These are phyloP conservation scores for Hygrophorus pudorinus DNA, from an alignment of 768 basidiomycete species.

Conservation along the genomic window DNA sequence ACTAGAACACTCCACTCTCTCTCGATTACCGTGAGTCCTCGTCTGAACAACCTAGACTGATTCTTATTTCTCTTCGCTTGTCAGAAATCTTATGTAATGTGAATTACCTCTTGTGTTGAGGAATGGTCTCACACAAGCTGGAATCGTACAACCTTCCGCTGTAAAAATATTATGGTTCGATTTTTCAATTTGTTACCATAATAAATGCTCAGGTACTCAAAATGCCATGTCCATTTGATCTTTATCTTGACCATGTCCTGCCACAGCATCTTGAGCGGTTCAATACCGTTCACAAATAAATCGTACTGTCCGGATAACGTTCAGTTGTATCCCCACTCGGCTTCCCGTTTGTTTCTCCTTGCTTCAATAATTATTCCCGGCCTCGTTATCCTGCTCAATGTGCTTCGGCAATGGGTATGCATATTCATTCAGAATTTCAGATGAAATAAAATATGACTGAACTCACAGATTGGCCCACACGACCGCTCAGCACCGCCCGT, in stretches of 20 bases:
- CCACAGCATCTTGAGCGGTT: constrained; percentile 20
- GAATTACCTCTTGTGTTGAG: too few relatives aligned
- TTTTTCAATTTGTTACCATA: too few relatives aligned
- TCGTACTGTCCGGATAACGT: constrained; percentile 37
- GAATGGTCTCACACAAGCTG: too few relatives aligned
- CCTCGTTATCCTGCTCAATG: constrained; percentile 60
- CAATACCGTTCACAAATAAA: constrained; percentile 25
- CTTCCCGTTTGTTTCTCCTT: constrained; percentile 30
- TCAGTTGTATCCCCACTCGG: constrained; percentile 25
- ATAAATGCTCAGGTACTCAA: too few relatives aligned
- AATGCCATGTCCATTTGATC: too few relatives aligned
- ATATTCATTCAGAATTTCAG: constrained; percentile 5
- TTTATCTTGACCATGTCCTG: not conserved
- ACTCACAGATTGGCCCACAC: constrained; percentile 49
- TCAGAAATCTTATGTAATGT: too few relatives aligned
- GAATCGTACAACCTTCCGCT: too few relatives aligned
- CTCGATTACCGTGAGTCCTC: too few relatives aligned
- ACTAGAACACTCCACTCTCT: too few relatives aligned
- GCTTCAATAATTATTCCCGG: constrained; percentile 59
- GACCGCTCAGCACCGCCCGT: constrained; percentile 71
- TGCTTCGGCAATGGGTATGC: constrained; percentile 69
- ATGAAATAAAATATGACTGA: not conserved
- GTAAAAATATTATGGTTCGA: too few relatives aligned
- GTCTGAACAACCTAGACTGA: too few relatives aligned
- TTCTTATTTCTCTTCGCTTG: too few relatives aligned